Evolutionary conservation across 305 asterid species (phyloP), one percentile per base, ranked within the genome.

Genomic region (Fraxinus albicans): DNA sequence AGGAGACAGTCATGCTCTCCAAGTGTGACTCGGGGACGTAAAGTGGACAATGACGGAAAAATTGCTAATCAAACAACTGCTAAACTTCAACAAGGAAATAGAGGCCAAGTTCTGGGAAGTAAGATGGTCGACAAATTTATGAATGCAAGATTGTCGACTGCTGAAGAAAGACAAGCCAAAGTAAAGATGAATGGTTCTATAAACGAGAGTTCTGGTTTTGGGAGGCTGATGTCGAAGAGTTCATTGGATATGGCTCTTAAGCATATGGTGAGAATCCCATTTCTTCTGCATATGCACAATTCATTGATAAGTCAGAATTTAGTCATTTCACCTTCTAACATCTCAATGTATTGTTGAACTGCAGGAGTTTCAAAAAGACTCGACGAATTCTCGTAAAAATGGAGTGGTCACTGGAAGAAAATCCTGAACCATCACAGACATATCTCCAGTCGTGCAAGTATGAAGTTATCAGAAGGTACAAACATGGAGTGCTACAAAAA

Each of bases 81-180:
- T 60, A 86, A 60, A 9, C 23, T 81, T 36, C 86, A 84, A 67
- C 80, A 21, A 13, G 88, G 86, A 35, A 90, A 72, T 35, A 77
- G 83, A 76, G 84, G 81, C 42, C 96, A 92, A 44, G 90, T 94
- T 70, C 8, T 89, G 79, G 98, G 98, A 12, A 93, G 98, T 74
- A 79, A 86, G 74, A 94, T 94, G 97, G 92, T 94, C 83, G 97
- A 94, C 78, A 91, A 86, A 84, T 91, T 94, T 78, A 79, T 94
- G 90, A 91, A 86, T 47, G 92, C 97, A 4, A 82, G 96, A 79
- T 88, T 78, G 77, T 88, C 90, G 4, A 88, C 42, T 13, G 85
- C 58, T 0, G 90, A 85, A 23, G 91, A 89, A 70, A 87, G 77
- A 47, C 80, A 76, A 29, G 63, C 84, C 10, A 89, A 85, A 55